These are phyloP conservation scores for Kodamaea kaohsiungensis DNA, from an alignment of 805 yeast genomes.

Conservation along the genomic window DNA sequence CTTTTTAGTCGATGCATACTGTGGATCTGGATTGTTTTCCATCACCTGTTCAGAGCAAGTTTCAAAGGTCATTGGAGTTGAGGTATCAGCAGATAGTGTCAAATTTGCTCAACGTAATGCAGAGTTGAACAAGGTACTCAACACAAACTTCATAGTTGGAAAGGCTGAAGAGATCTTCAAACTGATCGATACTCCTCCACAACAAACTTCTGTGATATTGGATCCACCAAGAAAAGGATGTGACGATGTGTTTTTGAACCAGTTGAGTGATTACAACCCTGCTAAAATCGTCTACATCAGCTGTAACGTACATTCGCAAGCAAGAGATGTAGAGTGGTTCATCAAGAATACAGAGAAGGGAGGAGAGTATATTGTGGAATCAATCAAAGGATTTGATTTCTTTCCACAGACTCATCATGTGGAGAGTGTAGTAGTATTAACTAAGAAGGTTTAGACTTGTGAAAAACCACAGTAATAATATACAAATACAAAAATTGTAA, in stretches of 20 bases:
- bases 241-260: constrained; percentile 83
- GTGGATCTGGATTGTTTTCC: constrained; percentile 94
- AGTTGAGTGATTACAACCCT: constrained; percentile 80
- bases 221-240: constrained; percentile 99
- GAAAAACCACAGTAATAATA: no score
- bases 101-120: constrained; percentile 86
- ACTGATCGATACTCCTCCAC: constrained; percentile 71
- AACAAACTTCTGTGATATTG: constrained; percentile 81
- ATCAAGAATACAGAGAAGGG: constrained; percentile 67
- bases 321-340: constrained; percentile 87
- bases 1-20: constrained; percentile 89
- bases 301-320: constrained; percentile 97
- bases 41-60: constrained; percentile 82
- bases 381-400: constrained; percentile 92
- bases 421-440: constrained; percentile 79
- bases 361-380: constrained; percentile 65
- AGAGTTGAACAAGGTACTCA: constrained; percentile 65
- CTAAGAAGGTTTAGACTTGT: constrained; percentile 2
- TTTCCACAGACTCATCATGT: constrained; percentile 95
- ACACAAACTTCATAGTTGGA: constrained; percentile 85
- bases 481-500: no score
- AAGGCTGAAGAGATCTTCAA: constrained; percentile 89
- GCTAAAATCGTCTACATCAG: constrained; percentile 90
- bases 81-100: constrained; percentile 88
- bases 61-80: constrained; percentile 89